These are phyloP conservation scores for Cytospora mali DNA, from an alignment of 2,329 filamentous ascomycete genomes.

Conservation along the genomic window DNA sequence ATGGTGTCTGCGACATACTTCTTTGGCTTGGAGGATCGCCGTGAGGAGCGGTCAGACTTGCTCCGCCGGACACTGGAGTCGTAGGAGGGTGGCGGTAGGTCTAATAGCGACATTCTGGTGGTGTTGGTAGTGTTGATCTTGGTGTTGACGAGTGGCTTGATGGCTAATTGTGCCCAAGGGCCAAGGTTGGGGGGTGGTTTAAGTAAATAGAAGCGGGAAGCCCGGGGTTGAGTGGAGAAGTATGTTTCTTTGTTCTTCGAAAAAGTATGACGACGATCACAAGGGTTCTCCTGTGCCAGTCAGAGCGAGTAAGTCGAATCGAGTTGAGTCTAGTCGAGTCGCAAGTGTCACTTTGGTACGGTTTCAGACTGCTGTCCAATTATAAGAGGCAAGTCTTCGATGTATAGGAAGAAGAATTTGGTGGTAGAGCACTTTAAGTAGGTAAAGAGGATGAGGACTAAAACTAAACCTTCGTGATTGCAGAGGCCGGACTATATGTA, in stretches of 20 bases:
- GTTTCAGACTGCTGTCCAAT: neutral
- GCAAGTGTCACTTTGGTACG: neutral
- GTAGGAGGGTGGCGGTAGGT: slow-evolving; percentile 17
- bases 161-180: neutral
- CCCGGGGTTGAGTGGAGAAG: neutral
- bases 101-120: slow-evolving; percentile 22
- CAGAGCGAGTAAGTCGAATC: neutral
- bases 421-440: neutral
- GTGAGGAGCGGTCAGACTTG: slow-evolving; percentile 61
- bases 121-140: neutral
- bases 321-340: neutral
- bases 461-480: neutral
- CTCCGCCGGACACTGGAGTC: slow-evolving; percentile 17
- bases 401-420: neutral
- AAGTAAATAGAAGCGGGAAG: neutral
- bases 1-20: slow-evolving; percentile 66
- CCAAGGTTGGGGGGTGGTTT: neutral
- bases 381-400: neutral
- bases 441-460: neutral
- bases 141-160: neutral
- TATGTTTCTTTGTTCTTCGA: neutral
- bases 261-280: neutral
- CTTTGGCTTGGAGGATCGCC: slow-evolving; percentile 43
- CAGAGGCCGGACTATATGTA: neutral
- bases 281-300: neutral